Percentiles rank a stretch among this genome's conserved stretches.
These are phyloP conservation scores for Viridothelium virens DNA, from an alignment of 495 filamentous ascomycete genomes.

Conservation along the genomic window DNA sequence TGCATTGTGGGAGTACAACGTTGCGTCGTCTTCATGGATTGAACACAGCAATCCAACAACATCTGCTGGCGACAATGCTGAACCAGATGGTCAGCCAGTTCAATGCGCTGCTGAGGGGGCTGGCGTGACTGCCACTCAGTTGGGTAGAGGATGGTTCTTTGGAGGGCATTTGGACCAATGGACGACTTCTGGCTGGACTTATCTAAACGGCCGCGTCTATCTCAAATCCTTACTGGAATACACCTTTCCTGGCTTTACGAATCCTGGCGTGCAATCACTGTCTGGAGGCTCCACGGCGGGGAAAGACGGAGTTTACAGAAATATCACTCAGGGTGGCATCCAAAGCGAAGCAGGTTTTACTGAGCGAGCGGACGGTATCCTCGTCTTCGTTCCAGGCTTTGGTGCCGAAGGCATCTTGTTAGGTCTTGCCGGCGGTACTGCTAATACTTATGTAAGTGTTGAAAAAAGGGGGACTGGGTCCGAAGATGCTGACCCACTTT, in stretches of 20 bases:
- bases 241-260: slow-evolving; percentile 58
- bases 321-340: slow-evolving; percentile 62
- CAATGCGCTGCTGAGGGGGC: slow-evolving; percentile 64
- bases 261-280: slow-evolving; percentile 49
- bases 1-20: slow-evolving; percentile 60
- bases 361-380: slow-evolving; percentile 60
- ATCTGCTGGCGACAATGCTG: slow-evolving; percentile 50
- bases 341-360: slow-evolving; percentile 57
- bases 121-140: slow-evolving; percentile 56
- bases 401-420: slow-evolving; percentile 61
- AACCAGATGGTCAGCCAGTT: slow-evolving; percentile 43
- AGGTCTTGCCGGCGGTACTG: slow-evolving; percentile 59
- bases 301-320: slow-evolving; percentile 52
- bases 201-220: slow-evolving; percentile 52
- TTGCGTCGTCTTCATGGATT: slow-evolving; percentile 50
- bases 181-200: slow-evolving; percentile 64
- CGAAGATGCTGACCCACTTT: slow-evolving; percentile 11
- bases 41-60: slow-evolving; percentile 51
- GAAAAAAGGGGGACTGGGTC: not conserved
- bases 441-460: slow-evolving; percentile 47
- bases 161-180: slow-evolving; percentile 62
- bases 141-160: slow-evolving; percentile 67
- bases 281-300: slow-evolving; percentile 44
- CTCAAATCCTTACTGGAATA: slow-evolving; percentile 68
- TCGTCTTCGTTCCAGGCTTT: slow-evolving; percentile 67